Evolutionary conservation across 78 protist genomes (phyloP).

Genomic region (Cavenderia fasciculata): DNA sequence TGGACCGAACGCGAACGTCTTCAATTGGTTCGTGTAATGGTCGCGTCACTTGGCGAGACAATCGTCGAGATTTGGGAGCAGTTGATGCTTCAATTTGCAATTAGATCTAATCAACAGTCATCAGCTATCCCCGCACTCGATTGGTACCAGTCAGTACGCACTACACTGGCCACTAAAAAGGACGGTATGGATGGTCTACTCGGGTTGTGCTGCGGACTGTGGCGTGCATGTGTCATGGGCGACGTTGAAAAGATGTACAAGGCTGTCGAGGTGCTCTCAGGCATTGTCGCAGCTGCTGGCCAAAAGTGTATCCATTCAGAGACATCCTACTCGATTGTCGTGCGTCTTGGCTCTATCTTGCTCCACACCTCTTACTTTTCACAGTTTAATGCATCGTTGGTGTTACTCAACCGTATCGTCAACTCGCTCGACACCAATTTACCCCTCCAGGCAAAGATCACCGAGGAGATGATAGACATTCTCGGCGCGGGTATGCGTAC

Average conservation of each 20-base stretch:
- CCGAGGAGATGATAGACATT: slow-evolving; percentile 66
- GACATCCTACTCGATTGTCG: slow-evolving; percentile 51
- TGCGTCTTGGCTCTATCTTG: slow-evolving; percentile 30
- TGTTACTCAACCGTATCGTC: slow-evolving; percentile 2
- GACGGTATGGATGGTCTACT: slow-evolving; percentile 73
- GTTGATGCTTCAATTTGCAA: slow-evolving; percentile 12
- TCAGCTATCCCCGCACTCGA: slow-evolving; percentile 12
- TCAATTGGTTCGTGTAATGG: background rate
- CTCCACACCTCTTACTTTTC: slow-evolving; percentile 32
- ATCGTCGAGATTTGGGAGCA: slow-evolving; percentile 32
- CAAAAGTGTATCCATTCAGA: background rate
- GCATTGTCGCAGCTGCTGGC: background rate
- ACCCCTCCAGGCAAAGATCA: background rate
- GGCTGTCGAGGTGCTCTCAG: background rate
- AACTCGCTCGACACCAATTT: background rate
- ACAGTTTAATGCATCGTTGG: slow-evolving; percentile 33
- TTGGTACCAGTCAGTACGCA: slow-evolving; percentile 40
- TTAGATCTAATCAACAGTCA: background rate
- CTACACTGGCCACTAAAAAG: slow-evolving; percentile 4
- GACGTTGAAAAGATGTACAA: slow-evolving; percentile 13
- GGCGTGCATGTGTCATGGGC: slow-evolving; percentile 16
- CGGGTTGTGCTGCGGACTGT: slow-evolving; percentile 58
- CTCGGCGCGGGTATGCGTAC: slow-evolving; percentile 40
- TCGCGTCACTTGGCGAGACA: slow-evolving; percentile 5
- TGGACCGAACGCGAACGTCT: slow-evolving; percentile 15